phyloP scores from a whole-genome alignment of 1,139 yeast species.

The Blastobotrys niveus region DNA sequence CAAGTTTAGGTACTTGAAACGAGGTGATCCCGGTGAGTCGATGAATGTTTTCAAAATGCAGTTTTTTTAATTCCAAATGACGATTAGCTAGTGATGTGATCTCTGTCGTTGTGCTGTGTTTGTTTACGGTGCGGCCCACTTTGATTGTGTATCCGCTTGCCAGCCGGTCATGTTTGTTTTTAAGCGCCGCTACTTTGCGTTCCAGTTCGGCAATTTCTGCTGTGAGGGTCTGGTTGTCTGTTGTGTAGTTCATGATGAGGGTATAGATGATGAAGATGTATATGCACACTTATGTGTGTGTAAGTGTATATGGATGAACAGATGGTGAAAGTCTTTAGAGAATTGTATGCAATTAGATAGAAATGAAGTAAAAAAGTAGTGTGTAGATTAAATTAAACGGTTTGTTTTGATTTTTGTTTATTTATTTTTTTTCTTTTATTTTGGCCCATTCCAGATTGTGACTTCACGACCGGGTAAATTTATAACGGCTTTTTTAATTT shows the following conservation, averaged over 20 bases:
- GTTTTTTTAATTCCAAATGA: neutral
- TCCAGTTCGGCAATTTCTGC: slow-evolving; percentile 9
- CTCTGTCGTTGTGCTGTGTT: neutral
- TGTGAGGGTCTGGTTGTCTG: slow-evolving; percentile 9
- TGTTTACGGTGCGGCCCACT: neutral
- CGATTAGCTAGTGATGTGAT: slow-evolving; percentile 3
- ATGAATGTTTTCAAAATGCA: slow-evolving; percentile 23
- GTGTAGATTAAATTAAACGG: too few species aligned
- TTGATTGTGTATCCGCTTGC: slow-evolving; percentile 1
- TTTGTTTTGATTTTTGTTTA: too few species aligned
- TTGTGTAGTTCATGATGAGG: slow-evolving; percentile 7
- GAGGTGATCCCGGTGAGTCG: slow-evolving; percentile 27
- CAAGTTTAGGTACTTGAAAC: slow-evolving; percentile 19
- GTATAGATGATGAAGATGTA: slow-evolving; percentile 5
- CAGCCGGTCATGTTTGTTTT: neutral
- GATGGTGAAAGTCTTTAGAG: too few species aligned
- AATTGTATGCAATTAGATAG: too few species aligned
- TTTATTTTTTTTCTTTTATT: too few species aligned
- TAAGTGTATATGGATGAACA: too few species aligned
- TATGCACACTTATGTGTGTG: neutral
- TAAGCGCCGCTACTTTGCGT: neutral
- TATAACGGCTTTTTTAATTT: neutral
- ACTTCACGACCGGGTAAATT: too few species aligned
- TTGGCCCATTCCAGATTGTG: too few species aligned
- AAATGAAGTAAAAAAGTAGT: too few species aligned